phyloP scores from a whole-genome alignment of 2,329 filamentous ascomycete genomes.

The Biscogniauxia marginata region DNA sequence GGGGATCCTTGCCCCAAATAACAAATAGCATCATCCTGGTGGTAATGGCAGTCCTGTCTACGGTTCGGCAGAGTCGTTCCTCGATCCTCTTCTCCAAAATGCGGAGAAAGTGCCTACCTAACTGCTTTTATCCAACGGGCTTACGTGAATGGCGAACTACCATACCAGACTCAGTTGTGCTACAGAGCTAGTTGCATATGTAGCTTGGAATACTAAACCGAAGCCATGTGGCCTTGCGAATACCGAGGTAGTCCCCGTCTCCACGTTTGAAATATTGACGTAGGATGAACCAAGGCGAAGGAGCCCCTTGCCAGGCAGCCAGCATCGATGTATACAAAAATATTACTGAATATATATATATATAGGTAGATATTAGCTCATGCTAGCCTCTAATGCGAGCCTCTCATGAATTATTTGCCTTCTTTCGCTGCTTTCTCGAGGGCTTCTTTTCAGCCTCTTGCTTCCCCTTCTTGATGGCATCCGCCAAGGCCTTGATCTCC shows the following conservation, averaged over 20 bases:
- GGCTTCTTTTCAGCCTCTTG: constrained; percentile 32
- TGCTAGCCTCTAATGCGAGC: too few species aligned
- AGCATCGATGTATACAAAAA: too few species aligned
- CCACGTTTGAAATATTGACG: too few species aligned
- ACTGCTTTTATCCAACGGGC: background rate
- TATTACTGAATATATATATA: background rate
- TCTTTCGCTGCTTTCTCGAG: constrained; percentile 32
- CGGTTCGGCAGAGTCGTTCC: background rate
- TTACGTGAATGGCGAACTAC: background rate
- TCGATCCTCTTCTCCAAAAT: background rate
- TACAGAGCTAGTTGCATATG: background rate
- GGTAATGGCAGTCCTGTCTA: background rate
- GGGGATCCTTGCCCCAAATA: background rate
- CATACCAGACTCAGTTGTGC: background rate
- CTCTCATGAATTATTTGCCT: constrained; percentile 19
- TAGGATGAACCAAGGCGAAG: too few species aligned
- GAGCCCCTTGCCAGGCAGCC: too few species aligned
- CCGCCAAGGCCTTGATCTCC: constrained; percentile 27
- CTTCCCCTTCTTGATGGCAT: constrained; percentile 35
- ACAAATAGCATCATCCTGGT: background rate
- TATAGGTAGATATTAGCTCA: background rate
- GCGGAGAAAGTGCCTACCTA: background rate
- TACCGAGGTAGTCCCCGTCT: too few species aligned
- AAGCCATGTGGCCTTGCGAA: too few species aligned
- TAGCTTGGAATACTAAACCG: constrained; percentile 3